Evolutionary conservation across 805 yeast species (phyloP).

Genomic region (Cephaloascus fragrans): DNA sequence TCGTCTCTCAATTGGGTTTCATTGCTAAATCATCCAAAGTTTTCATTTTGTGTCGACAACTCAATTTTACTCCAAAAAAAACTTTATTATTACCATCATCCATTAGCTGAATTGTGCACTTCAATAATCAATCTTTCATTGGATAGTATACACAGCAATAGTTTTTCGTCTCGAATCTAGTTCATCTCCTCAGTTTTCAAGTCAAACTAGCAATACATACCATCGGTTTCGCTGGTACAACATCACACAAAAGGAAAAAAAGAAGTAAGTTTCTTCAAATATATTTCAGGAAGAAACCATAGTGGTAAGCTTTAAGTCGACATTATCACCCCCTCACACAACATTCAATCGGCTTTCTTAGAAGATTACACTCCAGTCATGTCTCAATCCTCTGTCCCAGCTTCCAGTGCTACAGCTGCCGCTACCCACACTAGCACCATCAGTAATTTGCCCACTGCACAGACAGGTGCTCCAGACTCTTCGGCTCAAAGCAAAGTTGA

Average conservation of each 20-base stretch:
- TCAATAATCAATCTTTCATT: too few relatives aligned
- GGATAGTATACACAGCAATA: too few relatives aligned
- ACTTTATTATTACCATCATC: too few relatives aligned
- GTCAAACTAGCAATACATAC: background rate
- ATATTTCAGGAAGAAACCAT: too few relatives aligned
- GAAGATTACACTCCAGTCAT: background rate
- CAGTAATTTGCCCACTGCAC: background rate
- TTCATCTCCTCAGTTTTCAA: background rate
- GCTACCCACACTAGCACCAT: too few relatives aligned
- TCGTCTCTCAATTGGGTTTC: background rate
- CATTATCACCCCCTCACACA: background rate
- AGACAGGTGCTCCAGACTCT: background rate
- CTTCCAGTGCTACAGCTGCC: background rate
- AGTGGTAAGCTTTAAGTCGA: background rate
- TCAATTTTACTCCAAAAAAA: background rate
- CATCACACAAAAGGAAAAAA: too few relatives aligned
- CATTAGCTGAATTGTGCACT: too few relatives aligned
- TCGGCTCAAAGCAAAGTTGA: background rate
- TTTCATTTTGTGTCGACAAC: background rate
- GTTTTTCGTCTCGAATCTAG: too few relatives aligned
- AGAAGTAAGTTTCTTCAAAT: too few relatives aligned
- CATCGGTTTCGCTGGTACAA: background rate
- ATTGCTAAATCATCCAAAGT: background rate
- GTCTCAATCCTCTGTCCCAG: too few relatives aligned
- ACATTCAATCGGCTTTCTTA: background rate